These are phyloP conservation scores for Coniochaeta prunicola DNA, from an alignment of 2,329 filamentous ascomycete species.

Conservation along the genomic window DNA sequence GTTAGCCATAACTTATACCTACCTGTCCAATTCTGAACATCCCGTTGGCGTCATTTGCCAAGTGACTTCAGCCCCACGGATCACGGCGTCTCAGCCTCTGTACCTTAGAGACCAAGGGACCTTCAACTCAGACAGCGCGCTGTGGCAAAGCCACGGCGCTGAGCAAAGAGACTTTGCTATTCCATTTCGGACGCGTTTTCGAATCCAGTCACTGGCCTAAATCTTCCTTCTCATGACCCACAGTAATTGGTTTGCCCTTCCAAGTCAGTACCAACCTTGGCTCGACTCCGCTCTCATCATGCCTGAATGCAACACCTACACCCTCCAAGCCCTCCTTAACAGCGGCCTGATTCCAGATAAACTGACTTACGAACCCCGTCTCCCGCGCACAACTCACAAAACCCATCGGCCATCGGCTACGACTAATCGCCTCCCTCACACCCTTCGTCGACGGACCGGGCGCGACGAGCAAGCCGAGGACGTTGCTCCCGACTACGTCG, in stretches of 20 bases:
- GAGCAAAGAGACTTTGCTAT: too few relatives aligned
- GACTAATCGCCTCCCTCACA: constrained; percentile 62
- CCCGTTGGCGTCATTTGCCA: too few relatives aligned
- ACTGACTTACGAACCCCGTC: constrained; percentile 54
- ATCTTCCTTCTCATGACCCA: not conserved
- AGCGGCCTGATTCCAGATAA: constrained; percentile 65
- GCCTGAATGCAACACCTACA: constrained; percentile 41
- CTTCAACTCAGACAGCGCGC: not conserved
- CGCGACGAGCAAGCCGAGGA: constrained; percentile 65
- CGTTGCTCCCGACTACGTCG: constrained; percentile 54
- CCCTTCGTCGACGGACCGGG: constrained; percentile 69
- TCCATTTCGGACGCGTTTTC: not conserved
- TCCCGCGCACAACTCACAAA: constrained; percentile 53
- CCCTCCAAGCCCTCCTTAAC: constrained; percentile 56
- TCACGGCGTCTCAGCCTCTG: not conserved
- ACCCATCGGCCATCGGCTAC: constrained; percentile 63
- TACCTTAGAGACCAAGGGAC: not conserved
- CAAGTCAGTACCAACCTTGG: constrained; percentile 42
- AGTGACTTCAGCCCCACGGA: not conserved
- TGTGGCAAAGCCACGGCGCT: not conserved
- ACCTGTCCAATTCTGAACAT: too few relatives aligned
- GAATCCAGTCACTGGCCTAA: not conserved
- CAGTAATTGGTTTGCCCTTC: constrained; percentile 30
- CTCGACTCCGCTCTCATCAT: constrained; percentile 21
- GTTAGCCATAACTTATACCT: too few relatives aligned